Base-by-base conservation (phyloP, 139 green algal species). In the Chlamydomonas incerta region DNA sequence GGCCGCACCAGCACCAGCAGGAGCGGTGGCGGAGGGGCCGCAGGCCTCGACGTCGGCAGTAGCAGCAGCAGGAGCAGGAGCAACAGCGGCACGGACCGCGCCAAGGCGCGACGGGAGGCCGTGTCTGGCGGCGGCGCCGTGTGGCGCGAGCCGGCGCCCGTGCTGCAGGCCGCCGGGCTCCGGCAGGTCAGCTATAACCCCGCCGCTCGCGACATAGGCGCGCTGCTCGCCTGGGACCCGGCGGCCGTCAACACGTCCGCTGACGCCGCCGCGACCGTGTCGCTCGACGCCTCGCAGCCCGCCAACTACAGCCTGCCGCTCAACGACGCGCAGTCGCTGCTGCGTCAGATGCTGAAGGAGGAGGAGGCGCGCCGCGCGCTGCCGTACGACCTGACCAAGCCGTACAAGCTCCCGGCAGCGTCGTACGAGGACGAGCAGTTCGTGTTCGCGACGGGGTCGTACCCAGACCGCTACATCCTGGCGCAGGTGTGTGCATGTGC, bases 361-460 rank as follows among this genome's bases (percentile, higher is more conserved):
- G 24, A 66, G 60, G 10, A n/a, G 20, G 28, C 74, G 18, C 55
- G 55, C 8, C 24, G 50, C 1, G 41, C 41, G 14, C 37, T 65
- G n/a, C 66, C 79, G 47, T 75, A 46, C 47, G 67, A 85, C 33
- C n/a, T 31, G 31, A 76, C 50, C 28, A 52, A 69, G 46, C 79
- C 79, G 79, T 75, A 85, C 63, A 85, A 75, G 34, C 47, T 75
- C 66, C 79, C 79, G 24, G 21, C 31, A 3, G 33, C 14, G 47
- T 37, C 24, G 23, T 79, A 72, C 52, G 23, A 28, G 3, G 31
- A 74, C 52, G 34, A 20, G 15, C 68, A 86, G 34, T 86, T 86
- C 29, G 52, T 80, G 28, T 86, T 80, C 37, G 80, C 55, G 1
- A 86, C 80, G 14, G 80, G 68, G 34, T 75, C 68, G 34, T 71